Evolutionary conservation across 1,139 yeast genomes (phyloP).

Genomic region (Entelexis sorbosivorans): DNA sequence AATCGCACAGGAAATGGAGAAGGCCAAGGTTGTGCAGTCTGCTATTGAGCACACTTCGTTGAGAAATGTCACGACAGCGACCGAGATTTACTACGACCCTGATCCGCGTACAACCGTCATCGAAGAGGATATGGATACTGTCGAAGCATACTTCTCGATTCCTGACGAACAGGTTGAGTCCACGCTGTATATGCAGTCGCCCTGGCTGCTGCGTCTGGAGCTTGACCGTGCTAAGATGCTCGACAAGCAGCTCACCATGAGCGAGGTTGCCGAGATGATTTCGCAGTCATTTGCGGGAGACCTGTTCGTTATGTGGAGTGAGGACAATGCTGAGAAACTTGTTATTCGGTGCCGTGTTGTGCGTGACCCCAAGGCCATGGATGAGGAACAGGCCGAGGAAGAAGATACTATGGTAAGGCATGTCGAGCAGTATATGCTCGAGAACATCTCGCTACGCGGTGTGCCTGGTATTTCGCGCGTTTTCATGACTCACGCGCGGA

Average conservation of each 20-base stretch:
- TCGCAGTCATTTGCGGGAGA: slow-evolving; percentile 90
- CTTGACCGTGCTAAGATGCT: slow-evolving; percentile 98
- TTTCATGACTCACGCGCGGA: slow-evolving; percentile 85
- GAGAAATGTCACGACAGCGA: slow-evolving; percentile 91
- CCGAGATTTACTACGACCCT: slow-evolving; percentile 95
- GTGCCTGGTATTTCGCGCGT: slow-evolving; percentile 88
- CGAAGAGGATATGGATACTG: slow-evolving; percentile 93
- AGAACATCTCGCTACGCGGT: slow-evolving; percentile 90
- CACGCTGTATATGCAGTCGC: slow-evolving; percentile 85
- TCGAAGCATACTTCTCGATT: slow-evolving; percentile 91
- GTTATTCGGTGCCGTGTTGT: slow-evolving; percentile 97
- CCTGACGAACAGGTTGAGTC: slow-evolving; percentile 97
- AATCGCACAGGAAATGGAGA: slow-evolving; percentile 77
- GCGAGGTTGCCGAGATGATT: slow-evolving; percentile 94
- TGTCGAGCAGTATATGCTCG: slow-evolving; percentile 93
- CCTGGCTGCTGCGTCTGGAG: slow-evolving; percentile 94
- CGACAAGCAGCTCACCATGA: slow-evolving; percentile 95
- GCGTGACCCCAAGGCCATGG: slow-evolving; percentile 87
- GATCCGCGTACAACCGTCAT: slow-evolving; percentile 94
- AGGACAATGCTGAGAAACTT: slow-evolving; percentile 95
- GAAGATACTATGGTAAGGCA: slow-evolving; percentile 95
- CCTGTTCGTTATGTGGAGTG: slow-evolving; percentile 96
- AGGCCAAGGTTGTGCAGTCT: slow-evolving; percentile 89
- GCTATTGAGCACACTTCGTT: slow-evolving; percentile 94
- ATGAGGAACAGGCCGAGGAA: slow-evolving; percentile 88